Percentiles rank a stretch among this genome's conserved stretches.
Evolutionary conservation across 495 filamentous ascomycete species (phyloP).

Genomic region (Neurospora sp.): DNA sequence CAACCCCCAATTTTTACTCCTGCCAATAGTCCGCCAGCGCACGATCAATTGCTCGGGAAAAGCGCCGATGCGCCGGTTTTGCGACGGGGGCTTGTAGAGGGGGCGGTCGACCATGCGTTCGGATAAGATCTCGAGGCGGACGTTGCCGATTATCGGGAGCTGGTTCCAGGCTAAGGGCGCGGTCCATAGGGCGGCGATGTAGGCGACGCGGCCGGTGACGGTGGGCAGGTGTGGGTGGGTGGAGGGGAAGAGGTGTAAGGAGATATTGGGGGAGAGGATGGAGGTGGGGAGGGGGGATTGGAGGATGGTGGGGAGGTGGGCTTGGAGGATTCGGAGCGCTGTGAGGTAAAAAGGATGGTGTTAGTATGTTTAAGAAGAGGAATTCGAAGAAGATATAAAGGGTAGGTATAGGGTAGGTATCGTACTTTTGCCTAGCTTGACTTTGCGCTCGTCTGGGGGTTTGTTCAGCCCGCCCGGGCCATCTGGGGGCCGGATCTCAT

Average conservation of each 20-base stretch:
- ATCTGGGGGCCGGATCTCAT: constrained; percentile 3
- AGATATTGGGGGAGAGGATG: constrained; percentile 81
- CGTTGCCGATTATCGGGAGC: constrained; percentile 79
- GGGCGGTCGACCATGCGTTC: constrained; percentile 67
- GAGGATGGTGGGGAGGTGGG: constrained; percentile 75
- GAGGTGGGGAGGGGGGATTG: constrained; percentile 73
- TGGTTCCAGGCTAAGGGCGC: constrained; percentile 91
- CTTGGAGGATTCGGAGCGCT: constrained; percentile 82
- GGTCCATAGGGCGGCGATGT: constrained; percentile 90
- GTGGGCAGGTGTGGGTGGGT: constrained; percentile 92
- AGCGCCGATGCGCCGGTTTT: constrained; percentile 26
- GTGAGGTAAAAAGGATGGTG: background rate
- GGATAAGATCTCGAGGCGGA: constrained; percentile 72
- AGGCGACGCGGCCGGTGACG: constrained; percentile 80
- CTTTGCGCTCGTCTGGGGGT: constrained; percentile 61
- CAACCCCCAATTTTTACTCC: constrained; percentile 15
- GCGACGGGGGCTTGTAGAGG: constrained; percentile 7
- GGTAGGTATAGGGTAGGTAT: background rate
- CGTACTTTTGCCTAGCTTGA: constrained; percentile 86
- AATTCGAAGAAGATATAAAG: background rate
- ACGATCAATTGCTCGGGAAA: constrained; percentile 74
- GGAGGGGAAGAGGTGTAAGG: constrained; percentile 91
- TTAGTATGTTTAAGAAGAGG: background rate
- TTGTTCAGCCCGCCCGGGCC: constrained; percentile 11
- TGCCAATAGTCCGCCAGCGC: constrained; percentile 60